These are phyloP conservation scores for Arabidopsis arenosa DNA, from an alignment of 345 rosid species.

Conservation along the genomic window DNA sequence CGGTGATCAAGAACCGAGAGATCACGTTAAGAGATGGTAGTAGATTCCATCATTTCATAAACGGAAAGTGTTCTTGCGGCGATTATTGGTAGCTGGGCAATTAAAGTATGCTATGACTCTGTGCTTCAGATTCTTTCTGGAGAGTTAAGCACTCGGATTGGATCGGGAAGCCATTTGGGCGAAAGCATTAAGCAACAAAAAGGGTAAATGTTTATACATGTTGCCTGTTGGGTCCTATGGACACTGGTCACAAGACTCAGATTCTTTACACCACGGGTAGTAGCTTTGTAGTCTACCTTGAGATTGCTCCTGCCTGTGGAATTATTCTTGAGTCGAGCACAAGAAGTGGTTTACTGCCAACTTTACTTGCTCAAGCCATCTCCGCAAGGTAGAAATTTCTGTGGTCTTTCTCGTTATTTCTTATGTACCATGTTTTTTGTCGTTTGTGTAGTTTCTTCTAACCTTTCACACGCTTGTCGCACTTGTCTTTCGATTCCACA, in stretches of 20 bases:
- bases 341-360: conserved; percentile 76
- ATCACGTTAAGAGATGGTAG: conserved; percentile 76
- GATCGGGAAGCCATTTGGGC: conserved; percentile 80
- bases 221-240: conserved; percentile 57
- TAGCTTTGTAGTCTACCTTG: conserved; percentile 63
- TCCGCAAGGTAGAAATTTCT: no score
- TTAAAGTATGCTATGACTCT: background rate
- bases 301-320: conserved; percentile 72
- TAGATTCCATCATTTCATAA: conserved; percentile 82
- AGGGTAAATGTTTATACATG: conserved; percentile 68
- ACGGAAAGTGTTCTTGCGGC: conserved; percentile 75
- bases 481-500: conserved; percentile 37
- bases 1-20: conserved; percentile 63
- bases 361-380: conserved; percentile 68
- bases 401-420: background rate
- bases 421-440: background rate
- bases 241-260: conserved; percentile 66
- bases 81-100: conserved; percentile 68
- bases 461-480: background rate
- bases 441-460: background rate
- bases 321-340: conserved; percentile 82
- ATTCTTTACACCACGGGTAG: conserved; percentile 70
- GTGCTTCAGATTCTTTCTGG: conserved; percentile 76
- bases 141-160: conserved; percentile 67
- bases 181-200: conserved; percentile 61